Percentiles rank a stretch among this genome's conserved stretches.
Conservation (phyloP, 768 basidiomycete genomes). For the Mycena pura region DNA sequence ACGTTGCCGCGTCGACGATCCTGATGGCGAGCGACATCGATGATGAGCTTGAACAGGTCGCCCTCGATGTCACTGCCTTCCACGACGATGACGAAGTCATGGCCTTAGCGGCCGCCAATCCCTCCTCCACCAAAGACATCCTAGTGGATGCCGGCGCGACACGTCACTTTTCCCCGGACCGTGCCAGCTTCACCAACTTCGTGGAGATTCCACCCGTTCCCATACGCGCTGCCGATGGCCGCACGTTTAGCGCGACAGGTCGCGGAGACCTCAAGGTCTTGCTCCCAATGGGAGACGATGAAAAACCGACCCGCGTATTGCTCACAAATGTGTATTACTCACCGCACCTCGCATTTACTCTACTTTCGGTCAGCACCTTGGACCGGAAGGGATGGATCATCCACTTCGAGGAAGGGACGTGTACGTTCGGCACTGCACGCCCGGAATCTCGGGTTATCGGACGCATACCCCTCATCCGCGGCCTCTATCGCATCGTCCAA, state of each 20-base stretch:
- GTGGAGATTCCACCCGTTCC: slow-evolving; percentile 1
- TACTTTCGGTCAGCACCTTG: slow-evolving; percentile 4
- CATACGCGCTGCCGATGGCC: slow-evolving; percentile 7
- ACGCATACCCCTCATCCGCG: slow-evolving; percentile 29
- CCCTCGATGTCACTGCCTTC: background rate
- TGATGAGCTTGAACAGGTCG: background rate
- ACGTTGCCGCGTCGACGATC: background rate
- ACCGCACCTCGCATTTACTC: slow-evolving; percentile 3
- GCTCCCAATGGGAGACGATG: slow-evolving; percentile 9
- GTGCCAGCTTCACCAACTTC: slow-evolving; percentile 3
- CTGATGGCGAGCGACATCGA: background rate
- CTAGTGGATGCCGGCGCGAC: slow-evolving; percentile 10
- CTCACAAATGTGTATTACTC: slow-evolving; percentile 8
- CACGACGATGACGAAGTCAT: background rate
- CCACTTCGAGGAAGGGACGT: slow-evolving; percentile 13
- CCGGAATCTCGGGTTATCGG: slow-evolving; percentile 23
- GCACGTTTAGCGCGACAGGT: slow-evolving; percentile 2
- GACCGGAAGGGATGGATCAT: slow-evolving; percentile 11
- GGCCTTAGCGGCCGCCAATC: background rate
- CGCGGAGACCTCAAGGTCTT: background rate
- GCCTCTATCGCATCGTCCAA: slow-evolving; percentile 33
- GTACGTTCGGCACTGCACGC: slow-evolving; percentile 3
- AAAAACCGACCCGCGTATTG: background rate
- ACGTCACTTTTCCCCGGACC: slow-evolving; percentile 15
- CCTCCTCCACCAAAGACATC: slow-evolving; percentile 1